Conservation (phyloP, 164 flowering plant genomes). For the Kingdonia uniflora region DNA sequence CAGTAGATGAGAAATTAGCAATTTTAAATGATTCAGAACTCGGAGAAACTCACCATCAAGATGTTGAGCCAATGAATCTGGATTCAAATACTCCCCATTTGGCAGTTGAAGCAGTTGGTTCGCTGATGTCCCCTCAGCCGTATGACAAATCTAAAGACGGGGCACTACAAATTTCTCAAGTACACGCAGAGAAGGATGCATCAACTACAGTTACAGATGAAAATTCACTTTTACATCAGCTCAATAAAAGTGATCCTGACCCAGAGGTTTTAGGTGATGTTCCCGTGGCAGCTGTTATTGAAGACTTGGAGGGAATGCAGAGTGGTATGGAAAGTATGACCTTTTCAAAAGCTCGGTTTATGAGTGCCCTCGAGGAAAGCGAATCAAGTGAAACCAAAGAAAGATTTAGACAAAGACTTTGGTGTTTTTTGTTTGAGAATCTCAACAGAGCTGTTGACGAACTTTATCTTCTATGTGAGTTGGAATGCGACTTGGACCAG, state of each 20-base stretch:
- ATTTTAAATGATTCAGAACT: slow-evolving; percentile 11
- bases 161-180: slow-evolving; percentile 19
- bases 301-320: slow-evolving; percentile 15
- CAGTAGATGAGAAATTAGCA: slow-evolving; percentile 13
- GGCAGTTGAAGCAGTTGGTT: slow-evolving; percentile 14
- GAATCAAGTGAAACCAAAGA: slow-evolving; percentile 75
- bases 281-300: slow-evolving; percentile 13
- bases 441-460: slow-evolving; percentile 95
- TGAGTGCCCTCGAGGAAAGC: slow-evolving; percentile 27
- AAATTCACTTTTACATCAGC: slow-evolving; percentile 15
- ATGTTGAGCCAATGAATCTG: slow-evolving; percentile 6
- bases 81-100: slow-evolving; percentile 8
- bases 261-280: slow-evolving; percentile 14
- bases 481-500: slow-evolving; percentile 89
- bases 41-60: slow-evolving; percentile 14
- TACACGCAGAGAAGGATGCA: slow-evolving; percentile 4
- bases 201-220: slow-evolving; percentile 10
- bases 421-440: slow-evolving; percentile 91
- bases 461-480: slow-evolving; percentile 88
- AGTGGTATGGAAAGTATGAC: slow-evolving; percentile 13
- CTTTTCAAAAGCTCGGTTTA: slow-evolving; percentile 18
- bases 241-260: slow-evolving; percentile 17
- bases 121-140: slow-evolving; percentile 7
- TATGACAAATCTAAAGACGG: slow-evolving; percentile 14
- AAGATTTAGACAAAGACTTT: slow-evolving; percentile 85